Evolutionary conservation across 2,329 filamentous ascomycete species (phyloP).

Genomic region (Beauveria sp.): DNA sequence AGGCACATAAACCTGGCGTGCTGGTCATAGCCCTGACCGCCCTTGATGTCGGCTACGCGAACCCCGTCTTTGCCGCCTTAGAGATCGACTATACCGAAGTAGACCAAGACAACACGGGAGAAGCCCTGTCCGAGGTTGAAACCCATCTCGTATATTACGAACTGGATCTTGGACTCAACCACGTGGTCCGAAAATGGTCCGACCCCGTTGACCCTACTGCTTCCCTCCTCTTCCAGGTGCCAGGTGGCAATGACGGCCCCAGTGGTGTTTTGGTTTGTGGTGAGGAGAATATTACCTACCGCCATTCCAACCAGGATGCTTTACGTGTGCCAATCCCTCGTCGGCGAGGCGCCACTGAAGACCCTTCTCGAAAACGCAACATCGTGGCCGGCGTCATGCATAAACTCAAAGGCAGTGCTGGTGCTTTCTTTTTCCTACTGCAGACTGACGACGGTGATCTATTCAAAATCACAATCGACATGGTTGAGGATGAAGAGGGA

Average conservation of each 20-base stretch:
- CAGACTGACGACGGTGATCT: constrained; percentile 97
- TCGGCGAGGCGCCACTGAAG: constrained; percentile 78
- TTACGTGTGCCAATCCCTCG: constrained; percentile 86
- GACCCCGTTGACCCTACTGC: constrained; percentile 87
- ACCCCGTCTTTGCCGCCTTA: constrained; percentile 90
- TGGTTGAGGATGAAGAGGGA: constrained; percentile 73
- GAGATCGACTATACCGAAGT: constrained; percentile 89
- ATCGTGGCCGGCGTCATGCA: constrained; percentile 95
- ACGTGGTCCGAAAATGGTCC: constrained; percentile 94
- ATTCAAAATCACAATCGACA: constrained; percentile 92
- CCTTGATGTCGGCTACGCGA: constrained; percentile 92
- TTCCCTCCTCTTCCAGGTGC: constrained; percentile 88
- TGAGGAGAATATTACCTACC: constrained; percentile 90
- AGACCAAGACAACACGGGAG: constrained; percentile 83
- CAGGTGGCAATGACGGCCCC: constrained; percentile 85
- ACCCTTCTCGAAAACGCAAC: constrained; percentile 79
- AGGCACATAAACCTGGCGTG: constrained; percentile 89
- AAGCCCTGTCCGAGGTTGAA: constrained; percentile 73
- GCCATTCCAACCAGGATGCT: constrained; percentile 89
- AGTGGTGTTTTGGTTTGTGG: constrained; percentile 93
- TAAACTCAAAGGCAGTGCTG: constrained; percentile 72
- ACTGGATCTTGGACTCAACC: constrained; percentile 90
- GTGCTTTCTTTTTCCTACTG: constrained; percentile 93
- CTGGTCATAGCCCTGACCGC: constrained; percentile 82
- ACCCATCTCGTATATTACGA: constrained; percentile 96